These are phyloP conservation scores for Haematococcus sp. DNA, from an alignment of 139 green algal genomes.

Conservation along the genomic window DNA sequence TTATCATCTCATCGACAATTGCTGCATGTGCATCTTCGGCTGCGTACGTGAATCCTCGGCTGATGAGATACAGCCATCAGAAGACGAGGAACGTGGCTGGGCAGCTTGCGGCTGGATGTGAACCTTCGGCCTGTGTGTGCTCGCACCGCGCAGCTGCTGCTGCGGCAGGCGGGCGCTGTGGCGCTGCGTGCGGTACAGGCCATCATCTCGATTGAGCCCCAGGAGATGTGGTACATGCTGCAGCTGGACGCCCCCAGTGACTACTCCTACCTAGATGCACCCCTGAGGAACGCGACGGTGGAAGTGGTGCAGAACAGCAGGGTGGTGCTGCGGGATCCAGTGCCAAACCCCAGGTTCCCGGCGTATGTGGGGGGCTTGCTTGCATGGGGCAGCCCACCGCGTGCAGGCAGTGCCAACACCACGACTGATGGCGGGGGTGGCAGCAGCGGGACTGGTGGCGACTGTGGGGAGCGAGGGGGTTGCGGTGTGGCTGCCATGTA, in stretches of 20 bases:
- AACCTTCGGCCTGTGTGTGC: not conserved
- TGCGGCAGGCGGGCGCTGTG: slow-evolving; percentile 10
- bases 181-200: slow-evolving; percentile 35
- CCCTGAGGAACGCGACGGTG: slow-evolving; percentile 1
- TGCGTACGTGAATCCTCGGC: no score
- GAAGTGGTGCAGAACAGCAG: not conserved
- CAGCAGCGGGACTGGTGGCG: not conserved
- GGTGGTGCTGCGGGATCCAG: slow-evolving; percentile 38
- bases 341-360: slow-evolving; percentile 54
- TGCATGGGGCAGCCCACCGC: slow-evolving; percentile 55
- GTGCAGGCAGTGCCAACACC: not conserved
- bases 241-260: slow-evolving; percentile 53
- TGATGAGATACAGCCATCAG: no score
- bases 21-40: no score
- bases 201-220: slow-evolving; percentile 35
- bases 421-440: not conserved
- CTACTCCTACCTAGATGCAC: slow-evolving; percentile 61
- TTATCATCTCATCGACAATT: no score
- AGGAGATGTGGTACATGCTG: slow-evolving; percentile 20
- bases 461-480: not conserved
- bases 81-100: no score
- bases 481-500: slow-evolving; percentile 20
- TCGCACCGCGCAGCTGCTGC: slow-evolving; percentile 4
- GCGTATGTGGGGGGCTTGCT: slow-evolving; percentile 42
- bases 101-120: no score